Conservation (phyloP, 2,329 filamentous ascomycete genomes). For the Monosporascus sp. region DNA sequence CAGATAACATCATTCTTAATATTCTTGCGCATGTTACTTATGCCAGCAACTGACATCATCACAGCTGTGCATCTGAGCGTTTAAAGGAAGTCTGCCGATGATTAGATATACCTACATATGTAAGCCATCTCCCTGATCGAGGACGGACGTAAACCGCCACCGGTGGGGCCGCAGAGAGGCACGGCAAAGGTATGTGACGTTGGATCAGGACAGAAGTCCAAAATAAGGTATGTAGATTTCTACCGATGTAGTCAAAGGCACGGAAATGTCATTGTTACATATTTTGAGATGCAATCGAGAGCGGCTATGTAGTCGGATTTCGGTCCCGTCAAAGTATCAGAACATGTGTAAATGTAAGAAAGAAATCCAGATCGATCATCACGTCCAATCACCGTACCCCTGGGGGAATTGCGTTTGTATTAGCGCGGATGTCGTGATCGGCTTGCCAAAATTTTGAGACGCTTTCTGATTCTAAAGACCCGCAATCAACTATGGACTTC, state of each 20-base stretch:
- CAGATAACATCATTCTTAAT: too few species aligned
- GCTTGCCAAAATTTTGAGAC: slow-evolving; percentile 20
- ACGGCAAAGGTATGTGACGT: neutral
- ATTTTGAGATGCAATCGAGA: neutral
- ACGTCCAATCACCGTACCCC: slow-evolving; percentile 22
- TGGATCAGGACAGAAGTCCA: neutral
- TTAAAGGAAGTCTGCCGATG: too few species aligned
- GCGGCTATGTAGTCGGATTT: neutral
- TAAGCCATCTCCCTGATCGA: too few species aligned
- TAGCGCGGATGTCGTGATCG: slow-evolving; percentile 35
- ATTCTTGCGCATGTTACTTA: too few species aligned
- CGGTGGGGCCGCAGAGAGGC: neutral
- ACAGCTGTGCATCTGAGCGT: too few species aligned
- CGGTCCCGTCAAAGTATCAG: neutral
- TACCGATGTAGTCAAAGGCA: neutral
- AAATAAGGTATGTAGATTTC: too few species aligned
- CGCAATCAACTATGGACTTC: neutral
- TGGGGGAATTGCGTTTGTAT: slow-evolving; percentile 15
- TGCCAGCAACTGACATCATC: too few species aligned
- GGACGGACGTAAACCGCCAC: too few species aligned
- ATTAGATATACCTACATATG: too few species aligned
- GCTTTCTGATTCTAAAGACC: neutral
- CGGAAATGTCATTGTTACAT: neutral
- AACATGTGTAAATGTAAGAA: neutral
- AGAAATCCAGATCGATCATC: neutral